These are phyloP conservation scores for Rhizoclosmatium globosum DNA, from an alignment of 192 early-diverging fungal genomes.

Conservation along the genomic window DNA sequence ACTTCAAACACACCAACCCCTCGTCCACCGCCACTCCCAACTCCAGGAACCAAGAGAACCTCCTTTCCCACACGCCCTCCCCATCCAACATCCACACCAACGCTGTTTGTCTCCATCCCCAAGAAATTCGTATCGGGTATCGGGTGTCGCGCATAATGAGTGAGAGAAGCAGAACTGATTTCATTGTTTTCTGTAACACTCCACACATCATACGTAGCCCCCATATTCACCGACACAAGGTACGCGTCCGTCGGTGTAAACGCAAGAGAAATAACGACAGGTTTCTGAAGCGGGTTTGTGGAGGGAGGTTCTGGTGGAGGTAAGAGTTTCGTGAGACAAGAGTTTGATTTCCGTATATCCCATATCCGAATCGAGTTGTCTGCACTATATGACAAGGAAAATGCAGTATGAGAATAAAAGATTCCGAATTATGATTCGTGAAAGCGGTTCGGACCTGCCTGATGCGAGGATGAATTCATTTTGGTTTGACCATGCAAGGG, in stretches of 20 bases:
- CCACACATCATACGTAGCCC: background rate
- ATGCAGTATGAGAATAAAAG: background rate
- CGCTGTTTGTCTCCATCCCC: slow-evolving; percentile 48
- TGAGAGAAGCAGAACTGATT: slow-evolving; percentile 47
- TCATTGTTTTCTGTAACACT: slow-evolving; percentile 21
- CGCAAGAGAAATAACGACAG: background rate
- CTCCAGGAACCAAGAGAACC: slow-evolving; percentile 2
- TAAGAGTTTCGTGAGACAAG: slow-evolving; percentile 72
- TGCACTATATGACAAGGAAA: slow-evolving; percentile 40
- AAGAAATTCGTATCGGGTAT: slow-evolving; percentile 35
- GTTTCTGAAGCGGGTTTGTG: slow-evolving; percentile 61
- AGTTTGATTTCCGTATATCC: slow-evolving; percentile 82
- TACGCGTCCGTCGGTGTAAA: background rate
- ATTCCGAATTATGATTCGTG: slow-evolving; percentile 27
- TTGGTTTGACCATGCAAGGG: slow-evolving; percentile 78
- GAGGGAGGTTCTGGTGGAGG: slow-evolving; percentile 58
- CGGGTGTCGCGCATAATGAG: slow-evolving; percentile 41
- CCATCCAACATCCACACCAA: slow-evolving; percentile 49
- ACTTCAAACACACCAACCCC: slow-evolving; percentile 68
- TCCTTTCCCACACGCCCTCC: background rate
- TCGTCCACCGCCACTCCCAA: slow-evolving; percentile 41
- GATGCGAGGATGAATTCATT: slow-evolving; percentile 77
- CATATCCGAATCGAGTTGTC: slow-evolving; percentile 79
- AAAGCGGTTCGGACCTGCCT: slow-evolving; percentile 60
- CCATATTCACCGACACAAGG: background rate